These are phyloP conservation scores for Colletotrichum spaethianum DNA, from an alignment of 2,329 filamentous ascomycete genomes.

Conservation along the genomic window DNA sequence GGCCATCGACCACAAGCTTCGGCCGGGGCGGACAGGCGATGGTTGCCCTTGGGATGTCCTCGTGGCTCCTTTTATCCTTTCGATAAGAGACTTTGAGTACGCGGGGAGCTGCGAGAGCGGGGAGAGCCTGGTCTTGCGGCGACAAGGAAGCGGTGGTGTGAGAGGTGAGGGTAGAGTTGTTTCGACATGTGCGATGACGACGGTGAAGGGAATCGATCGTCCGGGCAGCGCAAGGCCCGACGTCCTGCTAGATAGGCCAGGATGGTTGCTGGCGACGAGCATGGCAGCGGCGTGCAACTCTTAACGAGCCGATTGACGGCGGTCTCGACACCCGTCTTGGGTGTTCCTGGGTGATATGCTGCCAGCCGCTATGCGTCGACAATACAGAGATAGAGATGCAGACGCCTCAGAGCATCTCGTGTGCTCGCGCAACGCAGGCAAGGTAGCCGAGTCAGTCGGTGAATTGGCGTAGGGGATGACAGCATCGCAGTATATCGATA, in stretches of 20 bases:
- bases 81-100: conserved; percentile 31
- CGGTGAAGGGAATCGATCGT: neutral
- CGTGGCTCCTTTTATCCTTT: conserved; percentile 26
- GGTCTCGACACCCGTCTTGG: neutral
- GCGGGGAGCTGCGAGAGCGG: conserved; percentile 29
- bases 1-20: conserved; percentile 10
- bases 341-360: conserved; percentile 1
- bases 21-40: conserved; percentile 35
- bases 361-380: conserved; percentile 5
- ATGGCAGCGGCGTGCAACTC: neutral
- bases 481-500: neutral
- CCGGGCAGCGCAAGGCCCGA: neutral
- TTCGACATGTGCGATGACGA: conserved; percentile 34
- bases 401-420: neutral
- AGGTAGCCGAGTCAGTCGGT: conserved; percentile 1
- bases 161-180: conserved; percentile 18
- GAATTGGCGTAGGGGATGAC: neutral
- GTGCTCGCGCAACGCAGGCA: neutral
- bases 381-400: neutral
- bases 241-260: conserved; percentile 3
- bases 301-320: too few species aligned
- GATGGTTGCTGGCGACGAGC: neutral
- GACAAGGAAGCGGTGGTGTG: conserved; percentile 30
- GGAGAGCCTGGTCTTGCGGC: conserved; percentile 24
- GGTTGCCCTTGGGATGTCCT: conserved; percentile 27